phyloP scores from a whole-genome alignment of 2,329 filamentous ascomycete species.

The Calonectria fujianensis region DNA sequence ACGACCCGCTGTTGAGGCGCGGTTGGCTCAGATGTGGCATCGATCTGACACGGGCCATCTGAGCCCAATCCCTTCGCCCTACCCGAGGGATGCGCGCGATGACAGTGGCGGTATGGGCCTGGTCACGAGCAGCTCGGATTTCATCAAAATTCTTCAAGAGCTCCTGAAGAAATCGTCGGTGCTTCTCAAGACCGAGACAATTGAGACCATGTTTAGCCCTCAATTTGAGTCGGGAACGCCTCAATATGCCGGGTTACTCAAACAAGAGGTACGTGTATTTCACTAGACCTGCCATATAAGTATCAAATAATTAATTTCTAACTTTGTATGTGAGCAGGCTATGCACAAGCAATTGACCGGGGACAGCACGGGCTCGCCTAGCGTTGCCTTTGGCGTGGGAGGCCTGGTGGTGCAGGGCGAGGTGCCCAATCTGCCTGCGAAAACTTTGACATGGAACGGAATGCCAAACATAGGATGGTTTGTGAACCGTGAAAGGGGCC shows the following conservation, averaged over 20 bases:
- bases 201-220: slow-evolving; percentile 19
- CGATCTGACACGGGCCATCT: slow-evolving; percentile 23
- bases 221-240: slow-evolving; percentile 18
- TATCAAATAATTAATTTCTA: background rate
- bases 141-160: slow-evolving; percentile 19
- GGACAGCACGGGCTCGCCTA: slow-evolving; percentile 18
- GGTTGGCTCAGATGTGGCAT: slow-evolving; percentile 31
- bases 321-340: background rate
- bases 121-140: slow-evolving; percentile 29
- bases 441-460: slow-evolving; percentile 38
- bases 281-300: background rate
- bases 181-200: slow-evolving; percentile 16
- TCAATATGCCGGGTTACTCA: slow-evolving; percentile 28
- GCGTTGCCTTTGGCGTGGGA: slow-evolving; percentile 27
- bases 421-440: slow-evolving; percentile 34
- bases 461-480: slow-evolving; percentile 42
- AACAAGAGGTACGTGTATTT: slow-evolving; percentile 23
- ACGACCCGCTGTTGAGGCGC: slow-evolving; percentile 14
- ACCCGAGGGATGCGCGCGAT: slow-evolving; percentile 30
- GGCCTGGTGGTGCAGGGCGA: slow-evolving; percentile 21
- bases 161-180: slow-evolving; percentile 14
- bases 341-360: slow-evolving; percentile 35
- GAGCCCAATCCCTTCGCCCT: slow-evolving; percentile 31
- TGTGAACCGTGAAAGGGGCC: slow-evolving; percentile 27
- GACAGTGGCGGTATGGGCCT: slow-evolving; percentile 34